These are phyloP conservation scores for Fraxinus angustifolia DNA, from an alignment of 305 asterid genomes.

Conservation along the genomic window DNA sequence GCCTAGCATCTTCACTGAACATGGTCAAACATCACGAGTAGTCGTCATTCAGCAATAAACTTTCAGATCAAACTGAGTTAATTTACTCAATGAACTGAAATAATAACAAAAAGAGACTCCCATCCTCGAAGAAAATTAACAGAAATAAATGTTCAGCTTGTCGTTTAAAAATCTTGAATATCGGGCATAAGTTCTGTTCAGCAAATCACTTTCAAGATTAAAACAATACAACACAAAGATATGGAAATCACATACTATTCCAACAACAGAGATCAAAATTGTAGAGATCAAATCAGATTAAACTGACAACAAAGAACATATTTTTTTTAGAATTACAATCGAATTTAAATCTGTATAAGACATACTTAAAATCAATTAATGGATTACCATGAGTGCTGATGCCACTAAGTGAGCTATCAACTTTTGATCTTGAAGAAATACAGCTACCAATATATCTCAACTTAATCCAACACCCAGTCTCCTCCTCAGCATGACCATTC, in stretches of 20 bases:
- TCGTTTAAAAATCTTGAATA: neutral
- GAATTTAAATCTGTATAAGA: neutral
- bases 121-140: neutral
- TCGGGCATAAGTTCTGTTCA: neutral
- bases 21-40: neutral
- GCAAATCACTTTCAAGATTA: neutral
- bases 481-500: neutral
- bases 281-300: neutral
- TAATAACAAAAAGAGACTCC: neutral
- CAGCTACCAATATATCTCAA: neutral
- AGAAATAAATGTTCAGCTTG: neutral
- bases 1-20: neutral
- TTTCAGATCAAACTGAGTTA: neutral
- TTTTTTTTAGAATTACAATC: neutral
- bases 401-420: neutral
- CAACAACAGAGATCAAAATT: neutral
- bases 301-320: neutral
- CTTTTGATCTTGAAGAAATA: neutral
- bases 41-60: neutral
- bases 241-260: neutral
- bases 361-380: neutral
- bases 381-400: neutral
- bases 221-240: slow-evolving; percentile 1
- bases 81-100: neutral
- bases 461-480: neutral